Evolutionary conservation across 345 rosid species (phyloP), one percentile per base, ranked within the genome.

Genomic region (Bruguiera parviflora): DNA sequence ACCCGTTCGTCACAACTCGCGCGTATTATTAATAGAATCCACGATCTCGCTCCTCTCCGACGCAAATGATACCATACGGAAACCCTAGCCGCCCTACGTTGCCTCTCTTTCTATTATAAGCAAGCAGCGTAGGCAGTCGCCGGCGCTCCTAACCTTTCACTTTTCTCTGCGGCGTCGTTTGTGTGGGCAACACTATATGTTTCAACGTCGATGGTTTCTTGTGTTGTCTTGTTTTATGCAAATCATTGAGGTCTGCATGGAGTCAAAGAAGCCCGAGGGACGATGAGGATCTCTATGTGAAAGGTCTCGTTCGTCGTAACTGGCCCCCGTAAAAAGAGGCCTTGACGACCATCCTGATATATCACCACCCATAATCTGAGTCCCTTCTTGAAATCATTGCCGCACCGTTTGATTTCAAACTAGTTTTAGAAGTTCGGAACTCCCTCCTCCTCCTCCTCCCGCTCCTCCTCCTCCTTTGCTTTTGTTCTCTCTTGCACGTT

Each of bases 271-370:
- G 25, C 47, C 11, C 4, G 47, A 28, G 78, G 88, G 94, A 85
- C 94, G 49, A 83, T 89, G 94, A 89, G 79, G 97, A 93, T 80
- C 84, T 61, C 66, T 68, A 53, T 61, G 57, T 71, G 79, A 80
- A 81, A 84, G 96, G 94, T 91, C 97, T 93, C 97, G 98, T 93
- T 93, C 97, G 97, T 91, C 97, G 96, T 93, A 91, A 87, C 65
- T 32, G 88, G 94, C 87, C 78, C 27, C 22, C 66, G 9, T 33
- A 33, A 56, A 68, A 39, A 65, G 39, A 80, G 67, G 90, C 88
- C 87, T 86, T 89, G 98, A 87, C 98, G 98, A 91, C 96, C 92
- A 92, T 75, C 75, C 96, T 88, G 96, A 69, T 87, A 90, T 88
- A 90, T 92, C 98, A 90, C 96, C 96, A 88, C 96, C 96, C 96